Base-by-base conservation (phyloP, 179 eudicot species). In the Heliamphora pulchella region DNA sequence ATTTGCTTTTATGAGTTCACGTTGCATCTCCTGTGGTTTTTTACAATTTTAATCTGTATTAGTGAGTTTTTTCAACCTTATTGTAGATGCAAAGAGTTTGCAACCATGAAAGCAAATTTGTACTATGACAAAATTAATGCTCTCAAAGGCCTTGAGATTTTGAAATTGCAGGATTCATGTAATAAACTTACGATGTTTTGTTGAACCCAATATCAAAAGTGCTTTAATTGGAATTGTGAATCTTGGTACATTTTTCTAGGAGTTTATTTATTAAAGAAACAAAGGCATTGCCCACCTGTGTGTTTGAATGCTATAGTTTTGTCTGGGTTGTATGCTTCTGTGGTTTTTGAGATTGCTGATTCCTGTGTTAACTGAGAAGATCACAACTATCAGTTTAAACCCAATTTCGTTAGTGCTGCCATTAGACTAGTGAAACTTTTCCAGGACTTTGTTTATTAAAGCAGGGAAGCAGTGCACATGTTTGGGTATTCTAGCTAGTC, bases 121-220 rank as follows among this genome's bases (percentile, higher is more conserved):
- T n/a, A 44, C 6, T 31, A 70, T 44, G 54, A 44, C 54, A 50
- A 17, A 6, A 47, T 2, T 44, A 70, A 18, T 70, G 55, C 22
- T 46, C 2, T 70, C 71, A 41, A 67, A 67, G 71, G 17, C 71
- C 71, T 67, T 69, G 11, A 69, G 73, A 43, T 46, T 46, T 69
- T 69, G 73, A 46, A 69, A 54, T 69, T 44, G 51, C 73, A 46
- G 73, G 54, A 17, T 8, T 5, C 71, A 1, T 46, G 53, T 1
- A 3, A 69, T 69, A 15, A 47, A 53, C 5, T 43, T 3, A 4
- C 8, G n/a, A 41, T 65, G 14, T 10, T 13, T 41, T 67, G 8
- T 41, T 41, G 71, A 14, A 41, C 11, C 53, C 6, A 69, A 44
- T 15, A 44, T 69, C 73, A 15, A 46, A 69, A 44, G 4, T 44